These are phyloP conservation scores for Canariomyces notabilis DNA, from an alignment of 2,329 filamentous ascomycete species.

Conservation along the genomic window DNA sequence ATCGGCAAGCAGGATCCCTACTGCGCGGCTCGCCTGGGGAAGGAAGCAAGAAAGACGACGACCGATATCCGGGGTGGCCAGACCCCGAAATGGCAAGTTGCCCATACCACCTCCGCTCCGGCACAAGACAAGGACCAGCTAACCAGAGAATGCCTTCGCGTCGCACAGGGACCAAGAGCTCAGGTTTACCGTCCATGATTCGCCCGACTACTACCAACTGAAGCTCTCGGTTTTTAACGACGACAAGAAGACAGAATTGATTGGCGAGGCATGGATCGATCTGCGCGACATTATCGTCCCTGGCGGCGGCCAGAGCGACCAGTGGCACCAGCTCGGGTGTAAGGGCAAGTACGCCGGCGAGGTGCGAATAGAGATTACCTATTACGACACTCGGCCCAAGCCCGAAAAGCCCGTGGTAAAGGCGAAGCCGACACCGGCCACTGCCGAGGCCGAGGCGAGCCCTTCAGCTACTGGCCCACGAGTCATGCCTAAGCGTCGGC, in stretches of 20 bases:
- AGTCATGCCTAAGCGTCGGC: conserved; percentile 72
- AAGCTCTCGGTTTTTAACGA: conserved; percentile 98
- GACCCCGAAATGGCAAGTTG: conserved; percentile 82
- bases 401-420: conserved; percentile 63
- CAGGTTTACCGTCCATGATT: conserved; percentile 93
- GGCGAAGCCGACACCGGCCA: conserved; percentile 36
- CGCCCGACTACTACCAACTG: conserved; percentile 89
- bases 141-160: conserved; percentile 1
- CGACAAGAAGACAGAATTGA: conserved; percentile 94
- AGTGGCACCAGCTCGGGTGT: conserved; percentile 84
- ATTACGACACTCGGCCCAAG: conserved; percentile 85
- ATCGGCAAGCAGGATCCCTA: conserved; percentile 99
- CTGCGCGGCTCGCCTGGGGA: conserved; percentile 86
- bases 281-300: conserved; percentile 73
- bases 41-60: conserved; percentile 95
- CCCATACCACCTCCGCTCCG: neutral
- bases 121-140: conserved; percentile 1
- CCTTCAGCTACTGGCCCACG: conserved; percentile 36
- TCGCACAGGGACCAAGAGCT: conserved; percentile 85
- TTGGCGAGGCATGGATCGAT: conserved; percentile 89
- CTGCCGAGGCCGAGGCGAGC: conserved; percentile 30
- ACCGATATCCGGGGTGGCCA: conserved; percentile 93
- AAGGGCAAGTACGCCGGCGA: conserved; percentile 95
- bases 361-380: conserved; percentile 91
- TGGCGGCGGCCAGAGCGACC: conserved; percentile 88